Evolutionary conservation across 1,284 basidiomycete species (phyloP), one percentile per base, ranked within the genome.

Genomic region (Tremellales sp.): DNA sequence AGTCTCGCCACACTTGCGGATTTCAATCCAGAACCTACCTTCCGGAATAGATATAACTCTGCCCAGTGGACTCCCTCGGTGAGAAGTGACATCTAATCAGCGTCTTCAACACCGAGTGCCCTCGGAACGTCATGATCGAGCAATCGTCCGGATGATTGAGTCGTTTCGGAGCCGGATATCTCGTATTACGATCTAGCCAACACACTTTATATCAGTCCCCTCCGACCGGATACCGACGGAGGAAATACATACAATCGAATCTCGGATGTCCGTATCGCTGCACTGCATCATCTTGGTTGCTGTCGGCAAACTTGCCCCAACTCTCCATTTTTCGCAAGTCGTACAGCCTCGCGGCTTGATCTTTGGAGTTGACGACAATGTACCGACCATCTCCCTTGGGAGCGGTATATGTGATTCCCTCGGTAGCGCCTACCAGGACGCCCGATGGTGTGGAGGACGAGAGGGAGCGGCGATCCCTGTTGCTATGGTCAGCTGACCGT

Each of bases 41-140:
- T 22, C 94, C 94, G 14, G 88, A 92, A 70, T 97, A 97, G 48
- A 98, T 82, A 72, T 98, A 98, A 58, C 86, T 85, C 48, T 84
- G 80, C 5, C 92, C 91, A 6, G 95, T 98, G 3, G 90, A 92
- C 66, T 90, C 86, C 2, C 77, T 76, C 12, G 94, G 94, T 54
- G 87, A 91, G 71, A 97, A 98, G 73, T 97, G 87, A 68, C 92
- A 97, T 39, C 94, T 80, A 58, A 98, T 97, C 42, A 98, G 80
- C 0, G 94, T 98, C 32, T 85, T 80, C 43, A 95, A 74, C n/a
- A 98, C 91, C 7, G 82, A 77, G 68, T 98, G 95, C 1, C 94
- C 95, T 35, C 88, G 79, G 66, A 86, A 98, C 2, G 89, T 87
- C 93, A 97, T 97, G 40, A 98, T 84, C 54, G 87, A 91, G 67